Evolutionary conservation across 306 rosid genomes (phyloP).

Genomic region (Acacia acuminata): DNA sequence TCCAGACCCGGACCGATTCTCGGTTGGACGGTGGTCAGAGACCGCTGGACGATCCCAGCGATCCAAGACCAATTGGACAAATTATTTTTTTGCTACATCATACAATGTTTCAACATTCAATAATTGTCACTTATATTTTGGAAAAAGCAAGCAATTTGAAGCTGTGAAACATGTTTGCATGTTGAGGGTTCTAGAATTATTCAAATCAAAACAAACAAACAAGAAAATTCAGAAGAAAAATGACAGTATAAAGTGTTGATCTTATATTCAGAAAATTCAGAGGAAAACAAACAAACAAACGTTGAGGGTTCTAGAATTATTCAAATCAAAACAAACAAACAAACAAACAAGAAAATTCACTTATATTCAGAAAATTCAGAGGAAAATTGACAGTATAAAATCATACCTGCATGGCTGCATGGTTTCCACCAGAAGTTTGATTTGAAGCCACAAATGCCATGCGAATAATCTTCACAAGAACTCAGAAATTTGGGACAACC

Average conservation of each 20-base stretch:
- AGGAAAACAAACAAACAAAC: too few relatives aligned
- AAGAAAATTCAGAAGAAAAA: too few relatives aligned
- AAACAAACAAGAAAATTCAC: too few relatives aligned
- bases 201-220: too few relatives aligned
- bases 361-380: background rate
- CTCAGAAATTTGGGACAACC: slow-evolving; percentile 21
- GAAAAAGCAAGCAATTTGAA: background rate
- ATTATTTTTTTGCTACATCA: background rate
- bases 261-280: too few relatives aligned
- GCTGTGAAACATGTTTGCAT: background rate
- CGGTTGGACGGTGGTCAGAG: too few relatives aligned
- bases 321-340: background rate
- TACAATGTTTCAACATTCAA: background rate
- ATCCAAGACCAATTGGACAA: too few relatives aligned
- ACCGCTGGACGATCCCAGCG: too few relatives aligned
- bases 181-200: too few relatives aligned
- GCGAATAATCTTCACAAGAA: slow-evolving; percentile 27
- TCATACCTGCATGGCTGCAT: slow-evolving; percentile 64
- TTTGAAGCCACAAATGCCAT: slow-evolving; percentile 57
- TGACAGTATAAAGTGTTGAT: too few relatives aligned
- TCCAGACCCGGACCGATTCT: too few relatives aligned
- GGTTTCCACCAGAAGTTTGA: slow-evolving; percentile 43
- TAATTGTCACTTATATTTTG: background rate
- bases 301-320: background rate
- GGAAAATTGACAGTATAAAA: background rate